Evolutionary conservation across 2,329 filamentous ascomycete genomes (phyloP).

Genomic region (Colletotrichum simmondsii): DNA sequence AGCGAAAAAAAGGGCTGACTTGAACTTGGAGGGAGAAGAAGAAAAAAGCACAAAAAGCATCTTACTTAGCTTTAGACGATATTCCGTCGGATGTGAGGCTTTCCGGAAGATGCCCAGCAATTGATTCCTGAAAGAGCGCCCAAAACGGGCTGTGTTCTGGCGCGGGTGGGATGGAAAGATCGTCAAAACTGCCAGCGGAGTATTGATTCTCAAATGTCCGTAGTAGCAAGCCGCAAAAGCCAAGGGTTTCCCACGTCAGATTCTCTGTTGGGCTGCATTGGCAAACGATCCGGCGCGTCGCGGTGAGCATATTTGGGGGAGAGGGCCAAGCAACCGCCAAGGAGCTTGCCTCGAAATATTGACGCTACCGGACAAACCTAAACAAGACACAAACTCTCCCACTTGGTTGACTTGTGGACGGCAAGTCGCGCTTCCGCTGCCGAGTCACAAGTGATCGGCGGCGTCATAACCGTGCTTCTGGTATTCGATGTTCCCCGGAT

Average conservation of each 20-base stretch:
- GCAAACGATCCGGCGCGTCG: not conserved
- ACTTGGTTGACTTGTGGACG: not conserved
- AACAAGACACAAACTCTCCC: slow-evolving; percentile 3
- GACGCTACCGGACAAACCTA: slow-evolving; percentile 1
- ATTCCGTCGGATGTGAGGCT: slow-evolving; percentile 1
- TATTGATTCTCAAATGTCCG: not conserved
- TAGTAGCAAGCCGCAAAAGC: not conserved
- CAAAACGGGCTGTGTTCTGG: not conserved
- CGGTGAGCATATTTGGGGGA: not conserved
- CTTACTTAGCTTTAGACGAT: not conserved
- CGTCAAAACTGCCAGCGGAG: not conserved
- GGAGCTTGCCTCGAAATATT: slow-evolving; percentile 7
- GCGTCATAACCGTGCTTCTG: slow-evolving; percentile 4
- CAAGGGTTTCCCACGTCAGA: not conserved
- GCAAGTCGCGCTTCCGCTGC: slow-evolving; percentile 17
- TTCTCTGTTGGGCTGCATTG: no score
- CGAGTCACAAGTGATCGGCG: slow-evolving; percentile 9
- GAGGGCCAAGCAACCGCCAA: slow-evolving; percentile 10
- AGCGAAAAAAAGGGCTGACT: not conserved
- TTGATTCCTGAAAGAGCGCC: not conserved
- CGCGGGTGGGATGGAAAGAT: not conserved
- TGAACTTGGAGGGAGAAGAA: not conserved
- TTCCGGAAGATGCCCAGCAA: slow-evolving; percentile 8
- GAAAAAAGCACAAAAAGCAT: not conserved
- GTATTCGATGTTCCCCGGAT: not conserved